phyloP scores from a whole-genome alignment of 768 basidiomycete species.

The Suillus subaureus region DNA sequence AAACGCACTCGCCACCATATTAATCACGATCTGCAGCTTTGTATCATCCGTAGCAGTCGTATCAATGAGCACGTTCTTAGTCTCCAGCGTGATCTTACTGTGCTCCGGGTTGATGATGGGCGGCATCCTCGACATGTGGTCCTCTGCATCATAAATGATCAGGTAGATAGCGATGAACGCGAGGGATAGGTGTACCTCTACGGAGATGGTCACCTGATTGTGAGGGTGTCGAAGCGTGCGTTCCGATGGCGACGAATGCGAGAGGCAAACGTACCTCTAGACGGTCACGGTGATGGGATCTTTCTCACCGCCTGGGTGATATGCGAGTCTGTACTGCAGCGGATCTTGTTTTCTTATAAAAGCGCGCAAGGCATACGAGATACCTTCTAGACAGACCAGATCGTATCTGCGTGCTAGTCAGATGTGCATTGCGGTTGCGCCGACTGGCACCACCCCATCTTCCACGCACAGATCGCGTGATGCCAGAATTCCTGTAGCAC shows the following conservation, averaged over 20 bases:
- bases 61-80: slow-evolving; percentile 94
- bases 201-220: slow-evolving; percentile 66
- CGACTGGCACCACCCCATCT: slow-evolving; percentile 16
- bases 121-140: slow-evolving; percentile 94
- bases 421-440: slow-evolving; percentile 10
- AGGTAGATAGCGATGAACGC: slow-evolving; percentile 59
- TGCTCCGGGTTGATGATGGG: slow-evolving; percentile 98
- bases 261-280: slow-evolving; percentile 55
- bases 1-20: slow-evolving; percentile 97
- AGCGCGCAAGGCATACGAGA: slow-evolving; percentile 79
- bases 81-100: slow-evolving; percentile 95
- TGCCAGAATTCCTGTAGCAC: not conserved
- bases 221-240: no score
- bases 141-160: slow-evolving; percentile 91
- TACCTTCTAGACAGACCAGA: slow-evolving; percentile 96
- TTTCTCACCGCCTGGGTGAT: slow-evolving; percentile 68
- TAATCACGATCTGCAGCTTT: slow-evolving; percentile 93
- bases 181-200: slow-evolving; percentile 56
- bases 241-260: no score
- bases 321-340: slow-evolving; percentile 71
- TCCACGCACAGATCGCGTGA: not conserved
- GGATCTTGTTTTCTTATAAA: slow-evolving; percentile 73
- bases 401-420: slow-evolving; percentile 70
- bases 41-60: slow-evolving; percentile 96
- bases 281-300: slow-evolving; percentile 68